phyloP scores from a whole-genome alignment of 2,329 filamentous ascomycete genomes.

The Acarospora socialis region DNA sequence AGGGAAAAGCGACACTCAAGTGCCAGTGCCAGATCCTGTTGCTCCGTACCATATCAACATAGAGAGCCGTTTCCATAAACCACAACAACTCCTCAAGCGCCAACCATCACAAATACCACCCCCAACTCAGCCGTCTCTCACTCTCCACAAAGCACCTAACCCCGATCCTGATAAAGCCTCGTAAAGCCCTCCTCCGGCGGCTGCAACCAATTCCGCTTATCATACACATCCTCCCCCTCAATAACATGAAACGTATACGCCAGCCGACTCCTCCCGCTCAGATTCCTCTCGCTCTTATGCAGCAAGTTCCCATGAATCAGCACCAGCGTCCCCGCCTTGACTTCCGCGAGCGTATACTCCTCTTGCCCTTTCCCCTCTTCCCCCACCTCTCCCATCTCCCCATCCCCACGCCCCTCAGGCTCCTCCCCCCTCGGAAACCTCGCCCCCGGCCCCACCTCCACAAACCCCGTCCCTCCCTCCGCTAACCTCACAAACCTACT shows the following conservation, averaged over 20 bases:
- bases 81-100: no score
- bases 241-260: slow-evolving; percentile 98
- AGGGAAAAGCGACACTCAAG: no score
- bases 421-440: slow-evolving; percentile 45
- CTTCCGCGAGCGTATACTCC: slow-evolving; percentile 66
- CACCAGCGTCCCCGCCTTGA: slow-evolving; percentile 80
- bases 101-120: no score
- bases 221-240: slow-evolving; percentile 67
- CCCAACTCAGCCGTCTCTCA: no score
- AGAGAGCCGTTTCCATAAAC: no score
- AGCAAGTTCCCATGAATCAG: slow-evolving; percentile 90
- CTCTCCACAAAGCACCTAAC: no score
- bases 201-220: slow-evolving; percentile 85
- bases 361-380: slow-evolving; percentile 34
- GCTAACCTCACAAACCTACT: slow-evolving; percentile 60
- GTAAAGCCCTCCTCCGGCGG: slow-evolving; percentile 70
- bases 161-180: slow-evolving; percentile 34
- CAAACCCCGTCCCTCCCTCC: slow-evolving; percentile 51
- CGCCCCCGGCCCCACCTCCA: slow-evolving; percentile 51
- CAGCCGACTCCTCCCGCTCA: slow-evolving; percentile 70
- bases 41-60: no score
- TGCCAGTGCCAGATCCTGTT: no score
- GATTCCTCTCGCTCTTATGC: slow-evolving; percentile 93
- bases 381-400: slow-evolving; percentile 23
- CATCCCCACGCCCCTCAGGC: slow-evolving; percentile 11